phyloP scores from a whole-genome alignment of 805 yeast genomes.

The Myxozyma neotropica region DNA sequence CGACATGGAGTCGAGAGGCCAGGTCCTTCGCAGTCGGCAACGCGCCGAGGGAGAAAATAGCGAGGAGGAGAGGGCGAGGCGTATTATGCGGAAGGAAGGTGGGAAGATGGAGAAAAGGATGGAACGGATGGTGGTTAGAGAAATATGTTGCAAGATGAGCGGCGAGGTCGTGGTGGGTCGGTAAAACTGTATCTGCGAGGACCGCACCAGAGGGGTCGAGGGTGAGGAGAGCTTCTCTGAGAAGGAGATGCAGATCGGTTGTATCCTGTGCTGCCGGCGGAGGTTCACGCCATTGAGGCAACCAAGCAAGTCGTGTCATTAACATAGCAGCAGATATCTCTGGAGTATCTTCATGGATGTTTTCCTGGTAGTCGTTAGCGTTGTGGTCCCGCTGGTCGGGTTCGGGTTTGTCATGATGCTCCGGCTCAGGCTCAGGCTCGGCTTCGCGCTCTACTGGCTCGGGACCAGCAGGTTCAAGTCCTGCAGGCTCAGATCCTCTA shows the following conservation, averaged over 20 bases:
- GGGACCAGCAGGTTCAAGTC: neutral
- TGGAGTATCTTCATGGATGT: conserved; percentile 3
- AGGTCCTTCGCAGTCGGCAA: conserved; percentile 36
- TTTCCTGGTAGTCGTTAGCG: neutral
- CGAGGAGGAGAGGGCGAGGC: conserved; percentile 41
- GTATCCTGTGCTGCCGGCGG: conserved; percentile 10
- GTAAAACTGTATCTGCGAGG: conserved; percentile 25
- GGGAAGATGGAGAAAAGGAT: conserved; percentile 43
- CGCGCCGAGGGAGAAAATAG: conserved; percentile 44
- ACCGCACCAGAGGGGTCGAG: conserved; percentile 29
- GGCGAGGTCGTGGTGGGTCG: conserved; percentile 37
- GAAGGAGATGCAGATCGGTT: conserved; percentile 20
- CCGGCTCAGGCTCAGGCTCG: conserved; percentile 1
- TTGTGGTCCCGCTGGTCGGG: neutral
- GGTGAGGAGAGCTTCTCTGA: conserved; percentile 28
- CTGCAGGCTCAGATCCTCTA: neutral
- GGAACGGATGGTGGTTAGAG: conserved; percentile 41
- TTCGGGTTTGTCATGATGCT: neutral
- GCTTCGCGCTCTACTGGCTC: neutral
- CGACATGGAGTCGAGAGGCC: conserved; percentile 38
- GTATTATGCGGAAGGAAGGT: conserved; percentile 40
- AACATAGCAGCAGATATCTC: conserved; percentile 20
- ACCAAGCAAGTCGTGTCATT: conserved; percentile 24
- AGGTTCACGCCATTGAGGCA: conserved; percentile 8
- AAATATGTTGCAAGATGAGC: conserved; percentile 42